Conservation (phyloP, 176 grass and related monocot genomes). For the bread wheat (Triticum aestivum) region IWGSC_CS_RefSeq_v2.1 NC_057812.1:15306290-15306789, state of each 20-base stretch:
- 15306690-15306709: no score
- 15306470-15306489: not conserved
- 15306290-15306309: not conserved
- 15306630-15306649: not conserved
- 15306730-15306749: not conserved
- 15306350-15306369: not conserved
- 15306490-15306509: not conserved
- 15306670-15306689: not conserved
- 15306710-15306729: no score
- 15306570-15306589: not conserved
- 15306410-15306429: not conserved
- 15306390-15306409: not conserved
- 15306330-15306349: not conserved
- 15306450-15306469: not conserved
- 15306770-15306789: not conserved
- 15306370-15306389: not conserved
- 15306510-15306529: not conserved
- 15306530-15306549: not conserved
- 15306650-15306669: not conserved
- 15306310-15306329: constrained; percentile 1
- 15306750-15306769: not conserved
- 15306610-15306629: not conserved
- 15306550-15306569: not conserved
- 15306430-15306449: not conserved
- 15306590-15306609: not conserved